Conservation (phyloP, 352 stramenopile genomes). For the Globisporangium yorkense region DNA sequence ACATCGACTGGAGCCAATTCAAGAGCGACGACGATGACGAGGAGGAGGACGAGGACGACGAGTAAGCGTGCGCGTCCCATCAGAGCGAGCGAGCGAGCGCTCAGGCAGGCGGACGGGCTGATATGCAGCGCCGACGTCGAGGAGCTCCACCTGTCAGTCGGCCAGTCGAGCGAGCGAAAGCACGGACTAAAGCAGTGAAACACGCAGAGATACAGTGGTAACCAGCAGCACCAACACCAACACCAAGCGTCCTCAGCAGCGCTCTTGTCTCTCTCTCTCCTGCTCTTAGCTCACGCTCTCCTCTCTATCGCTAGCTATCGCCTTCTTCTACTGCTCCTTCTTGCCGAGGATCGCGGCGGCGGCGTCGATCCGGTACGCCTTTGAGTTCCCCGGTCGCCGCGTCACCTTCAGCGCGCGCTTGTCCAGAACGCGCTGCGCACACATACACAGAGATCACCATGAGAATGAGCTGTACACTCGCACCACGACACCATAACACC, state of each 20-base stretch:
- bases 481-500: not conserved
- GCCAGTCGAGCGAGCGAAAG: not conserved
- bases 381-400: conserved; percentile 82
- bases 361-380: conserved; percentile 81
- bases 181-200: not conserved
- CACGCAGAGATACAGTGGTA: not conserved
- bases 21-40: conserved; percentile 75
- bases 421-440: conserved; percentile 79
- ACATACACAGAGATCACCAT: not conserved
- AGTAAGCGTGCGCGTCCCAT: conserved; percentile 10
- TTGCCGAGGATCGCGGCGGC: conserved; percentile 65
- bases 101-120: not conserved
- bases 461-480: not conserved
- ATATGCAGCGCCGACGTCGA: not conserved
- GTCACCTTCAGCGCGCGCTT: conserved; percentile 91
- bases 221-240: not conserved
- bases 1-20: conserved; percentile 87
- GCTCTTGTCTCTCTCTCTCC: not conserved
- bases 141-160: not conserved
- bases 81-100: not conserved
- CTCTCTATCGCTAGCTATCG: not conserved
- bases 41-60: conserved; percentile 50
- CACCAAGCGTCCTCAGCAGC: not conserved
- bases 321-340: conserved; percentile 20
- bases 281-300: not conserved